Percentiles rank a stretch among this genome's conserved stretches.
Conservation (phyloP, 2,329 filamentous ascomycete species). For the Venturia effusa region DNA sequence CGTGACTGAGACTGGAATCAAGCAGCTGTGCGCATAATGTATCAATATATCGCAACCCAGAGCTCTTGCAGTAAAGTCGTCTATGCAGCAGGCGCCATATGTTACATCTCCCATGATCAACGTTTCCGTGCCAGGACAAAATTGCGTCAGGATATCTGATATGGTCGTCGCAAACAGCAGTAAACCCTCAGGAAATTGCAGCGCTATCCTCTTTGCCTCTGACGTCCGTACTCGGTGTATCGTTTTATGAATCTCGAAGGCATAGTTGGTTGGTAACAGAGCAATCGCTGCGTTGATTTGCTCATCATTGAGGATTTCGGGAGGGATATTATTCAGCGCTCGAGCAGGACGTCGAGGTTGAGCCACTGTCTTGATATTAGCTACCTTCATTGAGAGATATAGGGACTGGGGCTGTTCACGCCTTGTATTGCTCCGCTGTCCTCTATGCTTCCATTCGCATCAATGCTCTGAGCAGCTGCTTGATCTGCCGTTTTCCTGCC, state of each 20-base stretch:
- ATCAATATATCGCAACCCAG: slow-evolving; percentile 89
- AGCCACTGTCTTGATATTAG: slow-evolving; percentile 42
- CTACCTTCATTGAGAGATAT: slow-evolving; percentile 12
- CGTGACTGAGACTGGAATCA: slow-evolving; percentile 93
- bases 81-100: slow-evolving; percentile 96
- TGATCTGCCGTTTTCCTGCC: slow-evolving; percentile 64
- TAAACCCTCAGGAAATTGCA: slow-evolving; percentile 96
- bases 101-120: slow-evolving; percentile 99
- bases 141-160: slow-evolving; percentile 88
- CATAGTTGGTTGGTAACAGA: slow-evolving; percentile 89
- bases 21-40: slow-evolving; percentile 93
- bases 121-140: slow-evolving; percentile 84
- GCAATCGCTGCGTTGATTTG: slow-evolving; percentile 80
- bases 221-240: slow-evolving; percentile 83
- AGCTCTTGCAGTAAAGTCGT: slow-evolving; percentile 92
- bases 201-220: slow-evolving; percentile 68
- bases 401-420: slow-evolving; percentile 27
- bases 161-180: slow-evolving; percentile 95
- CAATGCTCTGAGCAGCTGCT: slow-evolving; percentile 33
- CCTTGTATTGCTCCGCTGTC: slow-evolving; percentile 60
- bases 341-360: slow-evolving; percentile 62
- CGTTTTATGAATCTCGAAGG: slow-evolving; percentile 96
- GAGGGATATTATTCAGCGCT: slow-evolving; percentile 82
- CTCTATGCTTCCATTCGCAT: slow-evolving; percentile 38
- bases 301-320: slow-evolving; percentile 73